A percentile compares a stretch with the other conserved stretches of the same genome.
These are phyloP conservation scores for Trametes meyenii DNA, from an alignment of 768 basidiomycete species.

Conservation along the genomic window DNA sequence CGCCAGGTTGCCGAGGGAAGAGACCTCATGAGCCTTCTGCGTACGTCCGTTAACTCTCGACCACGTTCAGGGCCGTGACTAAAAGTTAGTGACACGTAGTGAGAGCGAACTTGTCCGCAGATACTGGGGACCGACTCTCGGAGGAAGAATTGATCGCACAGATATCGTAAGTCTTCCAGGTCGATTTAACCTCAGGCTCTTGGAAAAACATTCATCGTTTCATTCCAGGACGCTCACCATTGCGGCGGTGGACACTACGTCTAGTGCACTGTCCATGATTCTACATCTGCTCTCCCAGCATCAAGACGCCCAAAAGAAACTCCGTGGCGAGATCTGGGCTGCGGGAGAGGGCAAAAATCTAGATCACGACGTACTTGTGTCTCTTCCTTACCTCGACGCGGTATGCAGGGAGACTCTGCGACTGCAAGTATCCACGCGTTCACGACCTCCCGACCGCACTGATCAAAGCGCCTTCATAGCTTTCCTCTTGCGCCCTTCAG, in stretches of 20 bases:
- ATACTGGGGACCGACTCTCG: slow-evolving; percentile 19
- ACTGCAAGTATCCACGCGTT: slow-evolving; percentile 37
- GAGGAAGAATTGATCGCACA: slow-evolving; percentile 28
- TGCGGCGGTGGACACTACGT: slow-evolving; percentile 50
- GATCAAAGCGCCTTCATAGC: slow-evolving; percentile 26
- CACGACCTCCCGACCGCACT: not conserved
- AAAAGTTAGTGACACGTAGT: slow-evolving; percentile 9
- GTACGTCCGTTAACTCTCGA: slow-evolving; percentile 33
- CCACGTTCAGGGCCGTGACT: not conserved
- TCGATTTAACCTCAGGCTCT: not conserved
- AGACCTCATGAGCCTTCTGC: slow-evolving; percentile 53
- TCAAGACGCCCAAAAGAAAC: slow-evolving; percentile 42
- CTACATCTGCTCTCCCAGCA: slow-evolving; percentile 41
- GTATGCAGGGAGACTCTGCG: slow-evolving; percentile 63
- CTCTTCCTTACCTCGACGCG: slow-evolving; percentile 65
- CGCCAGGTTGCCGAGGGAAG: slow-evolving; percentile 38
- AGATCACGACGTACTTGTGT: slow-evolving; percentile 41
- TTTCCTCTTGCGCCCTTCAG: slow-evolving; percentile 51
- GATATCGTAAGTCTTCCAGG: slow-evolving; percentile 16
- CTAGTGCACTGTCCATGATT: slow-evolving; percentile 41
- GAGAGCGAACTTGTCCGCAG: slow-evolving; percentile 25
- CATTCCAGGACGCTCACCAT: slow-evolving; percentile 36
- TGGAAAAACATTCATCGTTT: slow-evolving; percentile 20
- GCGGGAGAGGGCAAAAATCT: slow-evolving; percentile 31
- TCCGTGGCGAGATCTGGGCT: slow-evolving; percentile 42